A percentile compares a stretch with the other conserved stretches of the same genome.
Evolutionary conservation across 495 filamentous ascomycete genomes (phyloP).

Genomic region (Penicillium alfredii): DNA sequence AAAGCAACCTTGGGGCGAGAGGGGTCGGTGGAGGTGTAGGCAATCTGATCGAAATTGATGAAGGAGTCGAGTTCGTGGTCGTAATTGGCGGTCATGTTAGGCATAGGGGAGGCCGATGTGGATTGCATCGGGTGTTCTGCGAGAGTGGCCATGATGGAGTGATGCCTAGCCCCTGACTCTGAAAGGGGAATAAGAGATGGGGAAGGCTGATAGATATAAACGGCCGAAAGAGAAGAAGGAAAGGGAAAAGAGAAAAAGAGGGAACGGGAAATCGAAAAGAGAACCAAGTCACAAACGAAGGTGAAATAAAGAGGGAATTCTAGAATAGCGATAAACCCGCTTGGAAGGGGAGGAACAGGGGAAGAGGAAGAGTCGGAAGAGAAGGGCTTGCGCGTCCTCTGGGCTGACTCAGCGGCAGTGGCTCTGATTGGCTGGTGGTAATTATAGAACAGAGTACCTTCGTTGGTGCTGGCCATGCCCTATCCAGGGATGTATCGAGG

Average conservation of each 20-base stretch:
- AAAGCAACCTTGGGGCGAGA: conserved; percentile 36
- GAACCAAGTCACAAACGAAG: neutral
- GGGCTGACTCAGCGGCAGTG: conserved; percentile 26
- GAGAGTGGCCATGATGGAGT: conserved; percentile 37
- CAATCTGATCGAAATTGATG: conserved; percentile 46
- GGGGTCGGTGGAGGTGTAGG: conserved; percentile 37
- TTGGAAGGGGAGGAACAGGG: conserved; percentile 9
- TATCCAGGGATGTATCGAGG: no score
- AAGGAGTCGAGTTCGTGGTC: conserved; percentile 47
- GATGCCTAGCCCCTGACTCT: conserved; percentile 2
- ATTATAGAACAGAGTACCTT: neutral
- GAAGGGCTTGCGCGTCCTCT: conserved; percentile 35
- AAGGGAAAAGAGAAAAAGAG: conserved; percentile 5
- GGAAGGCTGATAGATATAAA: conserved; percentile 1
- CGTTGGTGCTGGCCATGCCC: neutral
- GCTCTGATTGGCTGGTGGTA: conserved; percentile 10
- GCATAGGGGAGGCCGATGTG: conserved; percentile 20
- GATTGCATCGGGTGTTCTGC: conserved; percentile 33
- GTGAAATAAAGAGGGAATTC: neutral
- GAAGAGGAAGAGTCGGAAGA: conserved; percentile 6
- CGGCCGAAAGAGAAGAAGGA: conserved; percentile 4
- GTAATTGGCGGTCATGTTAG: conserved; percentile 28
- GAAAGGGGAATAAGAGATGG: conserved; percentile 1
- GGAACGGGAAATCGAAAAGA: conserved; percentile 6
- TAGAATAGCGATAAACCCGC: neutral